These are phyloP conservation scores for Raffaelea albimanens DNA, from an alignment of 2,329 filamentous ascomycete species.

Conservation along the genomic window DNA sequence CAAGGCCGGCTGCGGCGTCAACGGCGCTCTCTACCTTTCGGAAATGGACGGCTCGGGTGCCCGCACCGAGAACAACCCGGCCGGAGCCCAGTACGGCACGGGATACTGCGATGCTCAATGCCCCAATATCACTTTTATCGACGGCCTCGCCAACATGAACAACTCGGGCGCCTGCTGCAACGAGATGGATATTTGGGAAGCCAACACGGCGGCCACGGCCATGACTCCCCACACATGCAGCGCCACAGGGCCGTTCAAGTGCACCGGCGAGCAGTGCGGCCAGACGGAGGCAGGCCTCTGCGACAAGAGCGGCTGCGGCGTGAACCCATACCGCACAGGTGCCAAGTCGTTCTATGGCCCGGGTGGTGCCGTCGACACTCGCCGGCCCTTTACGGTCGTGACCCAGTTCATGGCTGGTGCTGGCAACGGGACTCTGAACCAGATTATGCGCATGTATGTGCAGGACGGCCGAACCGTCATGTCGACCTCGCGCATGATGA, in stretches of 20 bases:
- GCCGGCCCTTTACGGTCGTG: conserved; percentile 27
- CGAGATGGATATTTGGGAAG: conserved; percentile 38
- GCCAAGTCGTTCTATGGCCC: conserved; percentile 17
- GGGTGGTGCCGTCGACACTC: conserved; percentile 17
- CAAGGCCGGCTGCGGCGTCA: conserved; percentile 52
- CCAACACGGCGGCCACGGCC: conserved; percentile 27
- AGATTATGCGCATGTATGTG: conserved; percentile 38
- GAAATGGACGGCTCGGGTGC: conserved; percentile 53
- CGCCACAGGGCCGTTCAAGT: conserved; percentile 24
- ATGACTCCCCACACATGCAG: conserved; percentile 32
- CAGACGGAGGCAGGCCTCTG: conserved; percentile 16
- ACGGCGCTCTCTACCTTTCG: conserved; percentile 53
- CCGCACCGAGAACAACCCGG: conserved; percentile 36
- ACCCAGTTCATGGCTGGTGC: conserved; percentile 34
- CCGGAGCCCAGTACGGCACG: conserved; percentile 46
- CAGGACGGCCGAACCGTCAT: conserved; percentile 35
- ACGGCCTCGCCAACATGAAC: conserved; percentile 25
- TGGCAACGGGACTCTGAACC: conserved; percentile 22
- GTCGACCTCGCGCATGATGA: conserved; percentile 20
- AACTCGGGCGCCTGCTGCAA: conserved; percentile 31
- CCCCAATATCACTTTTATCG: conserved; percentile 25
- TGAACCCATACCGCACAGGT: conserved; percentile 24
- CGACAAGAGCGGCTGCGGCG: conserved; percentile 23
- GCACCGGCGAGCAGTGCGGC: conserved; percentile 20
- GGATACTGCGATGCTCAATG: conserved; percentile 50